These are phyloP conservation scores for Arthrobotrys entomopaga DNA, from an alignment of 2,329 filamentous ascomycete genomes.

Conservation along the genomic window DNA sequence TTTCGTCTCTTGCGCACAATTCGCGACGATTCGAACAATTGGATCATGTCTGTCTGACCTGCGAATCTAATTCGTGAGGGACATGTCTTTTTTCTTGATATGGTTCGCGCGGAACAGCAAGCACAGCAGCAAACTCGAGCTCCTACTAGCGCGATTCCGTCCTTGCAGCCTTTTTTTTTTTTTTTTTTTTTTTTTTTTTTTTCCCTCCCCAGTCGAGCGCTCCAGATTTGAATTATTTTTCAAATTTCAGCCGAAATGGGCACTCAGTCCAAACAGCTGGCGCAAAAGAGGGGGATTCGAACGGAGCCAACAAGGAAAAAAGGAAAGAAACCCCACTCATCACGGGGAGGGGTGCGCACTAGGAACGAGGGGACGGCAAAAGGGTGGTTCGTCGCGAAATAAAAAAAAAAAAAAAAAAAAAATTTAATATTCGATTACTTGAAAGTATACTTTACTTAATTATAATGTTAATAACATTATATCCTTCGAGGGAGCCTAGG, in stretches of 20 bases:
- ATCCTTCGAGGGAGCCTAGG: slow-evolving; percentile 24
- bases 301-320: slow-evolving; percentile 20
- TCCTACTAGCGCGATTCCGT: slow-evolving; percentile 32
- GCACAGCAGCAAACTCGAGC: slow-evolving; percentile 16
- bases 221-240: slow-evolving; percentile 12
- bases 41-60: background rate
- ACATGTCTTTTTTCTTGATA: slow-evolving; percentile 13
- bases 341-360: slow-evolving; percentile 6
- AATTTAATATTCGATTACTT: slow-evolving; percentile 47
- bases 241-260: slow-evolving; percentile 48
- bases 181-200: background rate
- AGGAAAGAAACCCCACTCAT: slow-evolving; percentile 42
- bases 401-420: slow-evolving; percentile 24
- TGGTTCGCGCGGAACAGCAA: slow-evolving; percentile 8
- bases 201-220: slow-evolving; percentile 24
- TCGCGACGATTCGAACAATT: slow-evolving; percentile 4
- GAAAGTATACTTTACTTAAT: slow-evolving; percentile 6
- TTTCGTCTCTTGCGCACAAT: background rate
- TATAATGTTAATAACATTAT: slow-evolving; percentile 54
- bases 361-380: slow-evolving; percentile 40
- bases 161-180: background rate
- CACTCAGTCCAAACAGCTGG: slow-evolving; percentile 37
- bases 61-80: background rate
- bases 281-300: slow-evolving; percentile 35
- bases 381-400: slow-evolving; percentile 48